Conservation (phyloP, 345 rosid species). For the Clausena lansium region DNA sequence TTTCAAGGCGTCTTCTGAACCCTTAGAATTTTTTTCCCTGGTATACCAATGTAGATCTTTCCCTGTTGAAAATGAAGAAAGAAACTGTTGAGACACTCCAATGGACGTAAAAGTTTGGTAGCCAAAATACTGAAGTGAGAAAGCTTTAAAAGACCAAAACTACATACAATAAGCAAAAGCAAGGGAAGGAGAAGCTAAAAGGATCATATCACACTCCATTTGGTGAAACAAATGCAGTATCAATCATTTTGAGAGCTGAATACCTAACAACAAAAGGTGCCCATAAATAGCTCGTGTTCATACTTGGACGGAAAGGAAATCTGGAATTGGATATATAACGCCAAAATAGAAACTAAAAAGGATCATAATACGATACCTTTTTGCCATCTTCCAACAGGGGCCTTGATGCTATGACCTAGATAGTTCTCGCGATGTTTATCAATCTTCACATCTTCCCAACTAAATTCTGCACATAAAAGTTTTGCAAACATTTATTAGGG, state of each 20-base stretch:
- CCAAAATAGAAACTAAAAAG: not conserved
- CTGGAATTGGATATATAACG: not conserved
- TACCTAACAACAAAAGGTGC: not conserved
- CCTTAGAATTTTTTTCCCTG: conserved; percentile 56
- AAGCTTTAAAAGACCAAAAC: not conserved
- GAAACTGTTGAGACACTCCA: not conserved
- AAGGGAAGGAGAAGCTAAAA: not conserved
- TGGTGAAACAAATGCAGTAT: not conserved
- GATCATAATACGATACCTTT: conserved; percentile 51
- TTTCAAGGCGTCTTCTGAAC: conserved; percentile 63
- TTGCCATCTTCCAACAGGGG: conserved; percentile 98
- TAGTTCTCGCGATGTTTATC: conserved; percentile 94
- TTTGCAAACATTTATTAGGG: not conserved
- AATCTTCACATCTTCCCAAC: conserved; percentile 90
- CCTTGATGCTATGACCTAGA: conserved; percentile 90
- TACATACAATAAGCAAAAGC: not conserved
- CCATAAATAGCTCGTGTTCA: not conserved
- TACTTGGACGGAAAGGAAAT: not conserved
- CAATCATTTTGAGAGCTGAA: not conserved
- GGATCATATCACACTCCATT: not conserved
- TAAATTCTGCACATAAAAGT: conserved; percentile 59
- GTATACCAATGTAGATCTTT: conserved; percentile 95
- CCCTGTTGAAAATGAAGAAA: conserved; percentile 41
- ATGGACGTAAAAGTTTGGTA: not conserved
- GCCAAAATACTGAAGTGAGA: not conserved